Base-by-base conservation (phyloP, 441 rosid species). In the Hypseocharis bilobata region DNA sequence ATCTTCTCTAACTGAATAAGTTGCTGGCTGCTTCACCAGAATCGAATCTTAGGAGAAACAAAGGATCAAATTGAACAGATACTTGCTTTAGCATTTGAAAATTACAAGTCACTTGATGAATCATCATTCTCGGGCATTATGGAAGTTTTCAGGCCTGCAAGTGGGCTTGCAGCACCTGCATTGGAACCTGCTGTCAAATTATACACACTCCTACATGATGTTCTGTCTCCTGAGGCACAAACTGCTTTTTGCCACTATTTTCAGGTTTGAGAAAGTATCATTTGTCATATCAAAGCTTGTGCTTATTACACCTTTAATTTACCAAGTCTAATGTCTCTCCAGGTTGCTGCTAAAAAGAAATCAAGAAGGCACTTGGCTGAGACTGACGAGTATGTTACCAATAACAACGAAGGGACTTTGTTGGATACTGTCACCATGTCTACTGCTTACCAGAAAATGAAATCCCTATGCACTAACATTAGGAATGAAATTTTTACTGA, bases 51-150 rank as follows among this genome's bases (percentile, higher is more conserved):
- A 75, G 95, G 90, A 75, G 97, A 91, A 80, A 84, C 85, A 74
- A 93, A 82, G 78, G 97, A 93, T 77, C 96, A 91, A 83, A 87
- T 91, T 16, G 97, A 90, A 77, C 99, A 88, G 77, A 85, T 87
- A 68, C 92, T 93, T 71, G 80, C 93, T 64, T 73, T 83, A 65
- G 89, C 79, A 72, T 91, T 91, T 70, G 95, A 86, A 85, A 91
- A 88, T 71, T 93, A 93, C 77, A 93, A 93, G 70, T 89, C 97
- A 27, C 96, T 93, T 63, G 97, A 91, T 56, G 99, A 93, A 72
- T 83, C 96, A 30, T 72, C 86, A 60, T 71, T 81, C 52, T 86
- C 96, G 23, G 99, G 99, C 68, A 80, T 88, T 67, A 71, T 72
- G 77, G 96, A 86, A 40, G 83, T 86, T 56, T 83, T 87, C 83